phyloP scores from a whole-genome alignment of 1,284 basidiomycete species.

The Trametes polyzona region DNA sequence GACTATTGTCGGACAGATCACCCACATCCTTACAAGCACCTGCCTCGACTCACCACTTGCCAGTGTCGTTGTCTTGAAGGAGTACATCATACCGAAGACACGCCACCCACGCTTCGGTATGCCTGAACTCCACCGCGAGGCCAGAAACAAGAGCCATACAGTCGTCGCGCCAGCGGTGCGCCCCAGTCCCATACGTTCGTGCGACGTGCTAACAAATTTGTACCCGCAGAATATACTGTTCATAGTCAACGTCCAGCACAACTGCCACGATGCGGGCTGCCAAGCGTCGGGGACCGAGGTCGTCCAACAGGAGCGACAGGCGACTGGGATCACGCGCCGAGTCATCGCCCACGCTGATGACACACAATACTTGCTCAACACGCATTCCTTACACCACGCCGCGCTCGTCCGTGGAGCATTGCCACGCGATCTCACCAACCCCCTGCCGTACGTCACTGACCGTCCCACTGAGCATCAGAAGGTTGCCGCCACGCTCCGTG shows the following conservation, averaged over 20 bases:
- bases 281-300: not conserved
- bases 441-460: not conserved
- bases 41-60: not conserved
- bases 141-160: not conserved
- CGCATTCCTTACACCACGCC: slow-evolving; percentile 29
- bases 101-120: not conserved
- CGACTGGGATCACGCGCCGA: not conserved
- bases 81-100: not conserved
- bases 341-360: not conserved
- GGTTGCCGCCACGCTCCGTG: not conserved
- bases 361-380: slow-evolving; percentile 22
- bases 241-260: not conserved
- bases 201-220: no score
- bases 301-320: not conserved
- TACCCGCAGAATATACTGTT: no score
- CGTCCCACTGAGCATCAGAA: not conserved
- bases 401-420: slow-evolving; percentile 11
- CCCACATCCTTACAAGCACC: not conserved
- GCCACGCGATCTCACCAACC: slow-evolving; percentile 11
- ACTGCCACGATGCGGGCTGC: not conserved
- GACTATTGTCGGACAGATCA: not conserved
- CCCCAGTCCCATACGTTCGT: no score
- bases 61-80: not conserved
- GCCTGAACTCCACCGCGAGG: not conserved
- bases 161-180: not conserved